Evolutionary conservation across 2,329 filamentous ascomycete genomes (phyloP), one percentile per base, ranked within the genome.

Genomic region (Parastagonospora avenae): DNA sequence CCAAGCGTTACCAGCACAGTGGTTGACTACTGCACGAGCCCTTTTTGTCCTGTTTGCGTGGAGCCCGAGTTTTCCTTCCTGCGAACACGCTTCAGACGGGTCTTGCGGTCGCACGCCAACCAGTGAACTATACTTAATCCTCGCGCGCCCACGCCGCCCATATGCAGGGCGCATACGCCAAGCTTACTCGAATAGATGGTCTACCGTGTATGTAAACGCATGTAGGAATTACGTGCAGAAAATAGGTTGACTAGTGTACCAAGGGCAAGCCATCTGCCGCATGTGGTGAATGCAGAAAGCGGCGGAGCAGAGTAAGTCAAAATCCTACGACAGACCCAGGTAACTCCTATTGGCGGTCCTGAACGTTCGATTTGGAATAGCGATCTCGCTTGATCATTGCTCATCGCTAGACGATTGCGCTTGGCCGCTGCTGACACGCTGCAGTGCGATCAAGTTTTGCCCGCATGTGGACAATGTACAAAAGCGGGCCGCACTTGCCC

Each of bases 271-370:
- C 61, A 41, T 64, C 57, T 41, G 45, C 57, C 37, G 61, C 59
- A 31, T 68, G 66, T 48, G 62, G 55, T 39, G 64, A 67, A 57
- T 70, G 66, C 48, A 59, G 67, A 38, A 65, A 66, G 52, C 59
- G 63, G n/a, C 63, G 66, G 39, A 68, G 46, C 30, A 60, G 58
- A 54, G 64, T 69, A 57, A 36, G 64, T 56, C 15, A 28, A 9
- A 11, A 10, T 27, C 31, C 28, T 4, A 15, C 39, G 5, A 9
- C 2, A 5, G 19, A 24, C 19, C 19, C 19, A 24, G 19, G 19
- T 24, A 24, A 24, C 19, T 3, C 19, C 19, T 24, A 24, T 24
- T 24, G 19, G 3, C 19, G 19, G 19, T 5, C 19, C 19, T 24
- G 19, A 24, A 24, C 19, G 5, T 24, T 24, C 19, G 19, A 24